Evolutionary conservation across 1,284 basidiomycete species (phyloP), one percentile per base, ranked within the genome.

Genomic region (Bjerkandera adusta): DNA sequence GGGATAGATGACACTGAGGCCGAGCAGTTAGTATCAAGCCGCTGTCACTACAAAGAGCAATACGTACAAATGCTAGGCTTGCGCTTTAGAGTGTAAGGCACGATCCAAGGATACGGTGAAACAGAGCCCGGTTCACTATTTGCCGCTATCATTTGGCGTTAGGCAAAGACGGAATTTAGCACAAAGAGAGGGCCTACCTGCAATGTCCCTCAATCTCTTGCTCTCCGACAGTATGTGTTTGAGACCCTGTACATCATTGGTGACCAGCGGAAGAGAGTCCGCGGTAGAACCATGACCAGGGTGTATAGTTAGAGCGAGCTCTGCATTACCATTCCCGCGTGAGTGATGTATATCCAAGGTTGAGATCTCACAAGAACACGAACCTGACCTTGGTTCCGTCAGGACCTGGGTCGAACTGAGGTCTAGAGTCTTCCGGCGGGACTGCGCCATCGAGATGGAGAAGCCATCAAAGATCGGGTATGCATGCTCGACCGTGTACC

Each of bases 401-500:
- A 57, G 21, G 52, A 50, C 1, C 50, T 33, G 7, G 52, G 44
- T 5, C n/a, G 57, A 44, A 12, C 49, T 50, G 8, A 62, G 44
- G 27, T 62, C 57, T 5, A 60, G 37, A 1, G 56, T 59, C 11
- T 44, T 48, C 13, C 57, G 56, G 11, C 60, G 68, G 39, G 71
- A 66, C 53, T 83, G 79, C 3, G 78, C 71, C 66, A 81, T 76
- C 4, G 67, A 59, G 38, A 82, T 71, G 4, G 71, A 68, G 51
- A 83, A 79, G n/a, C 68, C 66, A 11, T 65, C 68, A 47, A 72
- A 66, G 20, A 83, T 71, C 3, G 79, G 78, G 36, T 76, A 71
- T 2, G 74, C 67, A 46, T 68, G 71, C 45, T 79, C 68, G 8
- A 80, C 52, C 7, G 52, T 7, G 33, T 57, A 60, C 4, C 45